phyloP scores from a whole-genome alignment of 2,329 filamentous ascomycete genomes.

The Trichoderma sp. region DNA sequence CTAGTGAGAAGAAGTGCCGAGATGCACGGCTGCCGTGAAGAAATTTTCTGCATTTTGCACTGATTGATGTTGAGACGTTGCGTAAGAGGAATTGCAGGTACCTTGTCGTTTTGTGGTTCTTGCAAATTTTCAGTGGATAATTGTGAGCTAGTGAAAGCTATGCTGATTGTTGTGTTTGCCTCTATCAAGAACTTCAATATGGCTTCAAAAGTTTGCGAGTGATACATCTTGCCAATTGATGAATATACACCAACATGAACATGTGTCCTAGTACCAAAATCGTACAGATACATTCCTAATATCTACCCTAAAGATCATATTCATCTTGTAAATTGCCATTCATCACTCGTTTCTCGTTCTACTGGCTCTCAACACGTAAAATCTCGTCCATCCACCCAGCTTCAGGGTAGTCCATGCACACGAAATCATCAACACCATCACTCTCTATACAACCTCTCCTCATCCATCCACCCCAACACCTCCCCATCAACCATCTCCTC shows the following conservation, averaged over 20 bases:
- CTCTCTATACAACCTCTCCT: conserved; percentile 55
- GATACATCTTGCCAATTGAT: background rate
- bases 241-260: no score
- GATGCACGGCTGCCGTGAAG: background rate
- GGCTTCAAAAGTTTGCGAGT: background rate
- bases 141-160: no score
- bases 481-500: conserved; percentile 55
- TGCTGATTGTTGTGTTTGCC: background rate
- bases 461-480: conserved; percentile 60
- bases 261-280: background rate
- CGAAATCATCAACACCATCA: background rate
- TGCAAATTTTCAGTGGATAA: background rate
- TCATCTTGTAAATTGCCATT: background rate
- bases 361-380: background rate
- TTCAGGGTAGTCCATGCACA: conserved; percentile 7
- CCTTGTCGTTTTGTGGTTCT: background rate
- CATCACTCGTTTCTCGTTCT: background rate
- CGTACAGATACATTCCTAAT: background rate
- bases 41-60: background rate
- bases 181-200: background rate
- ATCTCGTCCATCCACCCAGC: background rate
- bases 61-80: background rate
- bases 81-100: background rate
- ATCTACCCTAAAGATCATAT: background rate
- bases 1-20: background rate